Conservation (phyloP, 805 yeast genomes). For the Cyberlindnera bimundalis region DNA sequence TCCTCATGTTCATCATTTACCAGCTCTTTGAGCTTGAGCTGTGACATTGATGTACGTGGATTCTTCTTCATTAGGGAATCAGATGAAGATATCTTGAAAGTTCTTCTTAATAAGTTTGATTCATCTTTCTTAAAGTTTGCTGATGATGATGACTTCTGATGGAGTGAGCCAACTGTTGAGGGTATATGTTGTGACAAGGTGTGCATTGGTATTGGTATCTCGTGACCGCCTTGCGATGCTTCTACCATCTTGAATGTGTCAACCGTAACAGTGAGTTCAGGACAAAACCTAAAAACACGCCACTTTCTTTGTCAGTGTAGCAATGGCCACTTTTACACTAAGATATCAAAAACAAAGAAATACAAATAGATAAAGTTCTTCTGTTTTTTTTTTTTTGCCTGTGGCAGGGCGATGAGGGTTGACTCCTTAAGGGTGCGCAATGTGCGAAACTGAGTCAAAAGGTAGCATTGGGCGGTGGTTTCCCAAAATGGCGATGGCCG, state of each 20-base stretch:
- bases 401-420: not conserved
- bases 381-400: too few species aligned
- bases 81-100: slow-evolving; percentile 13
- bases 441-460: not conserved
- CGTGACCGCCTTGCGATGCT: not conserved
- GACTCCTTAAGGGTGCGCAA: not conserved
- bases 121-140: slow-evolving; percentile 9
- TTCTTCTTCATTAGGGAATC: slow-evolving; percentile 8
- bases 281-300: too few species aligned
- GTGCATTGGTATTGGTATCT: not conserved
- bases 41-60: slow-evolving; percentile 36
- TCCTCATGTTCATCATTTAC: slow-evolving; percentile 18
- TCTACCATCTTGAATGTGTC: not conserved
- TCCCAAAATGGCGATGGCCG: slow-evolving; percentile 1
- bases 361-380: too few species aligned
- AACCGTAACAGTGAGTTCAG: not conserved
- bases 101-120: slow-evolving; percentile 9
- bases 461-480: not conserved
- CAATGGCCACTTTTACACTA: too few species aligned
- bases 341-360: not conserved
- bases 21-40: slow-evolving; percentile 30
- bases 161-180: not conserved
- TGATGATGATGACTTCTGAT: not conserved
- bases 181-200: not conserved
- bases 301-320: too few species aligned